Percentiles rank a stretch among this genome's conserved stretches.
These are phyloP conservation scores for Haplosporangium sp. DNA, from an alignment of 371 early-diverging fungal genomes.

Conservation along the genomic window DNA sequence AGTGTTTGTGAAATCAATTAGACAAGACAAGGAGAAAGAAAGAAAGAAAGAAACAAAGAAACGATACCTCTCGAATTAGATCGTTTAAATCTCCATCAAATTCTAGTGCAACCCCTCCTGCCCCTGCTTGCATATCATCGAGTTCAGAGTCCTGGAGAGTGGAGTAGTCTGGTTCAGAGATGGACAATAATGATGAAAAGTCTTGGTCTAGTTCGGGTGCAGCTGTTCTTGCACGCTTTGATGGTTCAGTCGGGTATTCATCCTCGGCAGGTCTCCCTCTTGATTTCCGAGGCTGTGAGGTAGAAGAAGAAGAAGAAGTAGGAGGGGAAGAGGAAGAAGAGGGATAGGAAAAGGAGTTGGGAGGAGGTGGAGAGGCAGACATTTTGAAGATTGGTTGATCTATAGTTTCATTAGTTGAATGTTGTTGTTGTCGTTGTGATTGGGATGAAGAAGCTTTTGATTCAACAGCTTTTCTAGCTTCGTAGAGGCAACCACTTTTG, in stretches of 20 bases:
- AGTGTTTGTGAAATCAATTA: background rate
- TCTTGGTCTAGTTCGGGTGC: background rate
- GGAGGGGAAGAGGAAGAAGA: too few relatives aligned
- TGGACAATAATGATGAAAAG: background rate
- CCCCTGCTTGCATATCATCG: background rate
- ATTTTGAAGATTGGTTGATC: background rate
- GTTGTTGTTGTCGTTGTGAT: background rate
- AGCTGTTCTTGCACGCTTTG: background rate
- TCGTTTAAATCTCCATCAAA: constrained; percentile 2
- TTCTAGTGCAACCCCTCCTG: background rate
- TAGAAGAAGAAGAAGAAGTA: background rate
- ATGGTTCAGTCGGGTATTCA: background rate
- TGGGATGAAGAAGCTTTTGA: background rate
- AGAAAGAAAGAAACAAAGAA: background rate
- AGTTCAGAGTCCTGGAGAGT: background rate
- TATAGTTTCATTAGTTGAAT: background rate
- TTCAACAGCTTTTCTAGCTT: background rate
- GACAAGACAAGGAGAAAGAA: too few relatives aligned
- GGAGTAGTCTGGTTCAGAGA: background rate
- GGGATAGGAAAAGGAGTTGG: too few relatives aligned
- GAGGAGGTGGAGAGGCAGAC: background rate
- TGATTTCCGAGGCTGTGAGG: background rate
- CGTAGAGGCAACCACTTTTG: background rate
- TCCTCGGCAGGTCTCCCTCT: background rate
- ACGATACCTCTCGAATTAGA: background rate